Evolutionary conservation across 805 yeast genomes (phyloP), one percentile per base, ranked within the genome.

Genomic region (Candida michaelii): DNA sequence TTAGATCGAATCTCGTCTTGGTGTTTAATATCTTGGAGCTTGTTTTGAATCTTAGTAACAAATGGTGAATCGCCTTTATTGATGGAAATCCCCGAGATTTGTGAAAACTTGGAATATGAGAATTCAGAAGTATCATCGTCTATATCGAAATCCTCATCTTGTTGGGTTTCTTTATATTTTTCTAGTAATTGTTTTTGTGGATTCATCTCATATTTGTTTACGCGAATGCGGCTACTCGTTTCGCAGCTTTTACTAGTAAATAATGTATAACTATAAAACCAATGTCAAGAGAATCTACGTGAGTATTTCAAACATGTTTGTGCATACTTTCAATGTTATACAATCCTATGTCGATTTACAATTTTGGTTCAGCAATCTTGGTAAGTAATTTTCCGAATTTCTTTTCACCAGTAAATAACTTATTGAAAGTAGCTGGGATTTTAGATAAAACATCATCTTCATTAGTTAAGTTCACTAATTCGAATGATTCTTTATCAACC

Each of bases 351-450:
- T 21, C 23, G 15, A 11, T 24, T 21, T 41, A 36, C 13, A 35
- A 41, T n/a, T 40, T 36, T 15, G 49, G 47, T 11, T 44, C 47
- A 36, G 60, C 56, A 29, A 77, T 55, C 50, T 71, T 66, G 35
- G 83, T 73, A 34, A 79, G 55, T 50, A 74, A 63, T 52, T 79
- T 79, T 43, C 84, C 85, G 18, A 52, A 63, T 40, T 56, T 53
- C 59, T 79, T 79, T 21, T 53, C 51, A 42, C 73, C 73, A 15
- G 52, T 48, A 56, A 77, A 79, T 30, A 79, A 53, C 18, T 66
- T 63, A 34, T 66, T 58, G 80, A 80, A 79, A 21, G 67, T 54
- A 14, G 55, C 56, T 23, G 83, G 83, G 42, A 79, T 61, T 24
- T 68, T 54, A 9, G 53, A 42, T 45, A 77, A 75, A 5, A 30